Evolutionary conservation across 768 basidiomycete species (phyloP), one percentile per base, ranked within the genome.

Genomic region (Hypholoma sublateritium): DNA sequence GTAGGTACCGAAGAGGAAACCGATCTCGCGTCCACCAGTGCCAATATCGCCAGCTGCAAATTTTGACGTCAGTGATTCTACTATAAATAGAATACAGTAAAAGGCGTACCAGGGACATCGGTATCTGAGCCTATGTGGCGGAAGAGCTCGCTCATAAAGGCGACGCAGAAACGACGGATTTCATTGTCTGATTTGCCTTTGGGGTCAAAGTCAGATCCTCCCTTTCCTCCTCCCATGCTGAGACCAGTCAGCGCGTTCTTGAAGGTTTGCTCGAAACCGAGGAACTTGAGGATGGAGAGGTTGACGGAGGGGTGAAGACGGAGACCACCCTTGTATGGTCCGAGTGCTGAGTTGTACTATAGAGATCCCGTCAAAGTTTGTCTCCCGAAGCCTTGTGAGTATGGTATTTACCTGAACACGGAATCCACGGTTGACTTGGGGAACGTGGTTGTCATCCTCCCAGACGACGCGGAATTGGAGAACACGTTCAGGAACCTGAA

Each of bases 231-330:
- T 62, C 88, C 88, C 86, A 89, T 89, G 72, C 75, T 82, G 53
- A 89, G 75, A 32, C 88, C 88, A 13, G 88, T 89, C 24, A 91
- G 78, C 36, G 88, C 88, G 72, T 91, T 89, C 74, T 89, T 89
- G 82, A 89, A 89, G 59, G 81, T 85, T 71, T 91, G 88, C 73
- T 91, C 88, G 72, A 89, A 88, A 44, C 88, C 88, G 61, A 91
- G 81, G 84, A 91, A 91, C 70, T 91, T 91, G 72, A 91, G 81
- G 75, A 91, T 89, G 64, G 86, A 87, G 37, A 91, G 80, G 77
- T 89, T 89, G 74, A 91, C 88, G 51, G 84, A 82, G 59, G 87
- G 87, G 77, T 89, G 88, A 50, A 91, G 80, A 61, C 88, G 84
- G 63, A 89, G 83, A 71, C 88, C 88, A 59, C 88, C 88, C 71